Evolutionary conservation across 2,329 filamentous ascomycete genomes (phyloP), one percentile per base, ranked within the genome.

Genomic region (Trichoderma simmonsii): DNA sequence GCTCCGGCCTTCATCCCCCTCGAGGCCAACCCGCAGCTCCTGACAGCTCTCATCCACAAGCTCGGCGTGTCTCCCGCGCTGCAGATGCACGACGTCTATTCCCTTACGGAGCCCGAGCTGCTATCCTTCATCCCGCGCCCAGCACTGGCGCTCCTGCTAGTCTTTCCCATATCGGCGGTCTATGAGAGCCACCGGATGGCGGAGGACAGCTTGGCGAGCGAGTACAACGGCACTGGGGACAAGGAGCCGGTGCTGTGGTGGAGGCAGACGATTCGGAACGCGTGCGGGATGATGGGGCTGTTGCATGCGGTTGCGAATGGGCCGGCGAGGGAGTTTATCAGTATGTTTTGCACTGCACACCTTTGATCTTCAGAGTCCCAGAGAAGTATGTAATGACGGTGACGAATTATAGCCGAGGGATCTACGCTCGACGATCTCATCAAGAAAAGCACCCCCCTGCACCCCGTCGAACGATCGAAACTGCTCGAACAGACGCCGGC

Each of bases 191-290:
- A 91, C 79, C 92, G 95, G 36, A 81, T 88, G 71, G 85, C 89
- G 57, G 95, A 97, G 84, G 95, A 98, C 82, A 84, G 84, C 65
- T 80, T 86, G 26, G 84, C 85, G 56, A 75, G 83, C 2, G 88
- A 90, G 51, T 97, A 97, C 83, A 79, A 81, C 0, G 92, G 91
- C 57, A 86, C 85, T 21, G 94, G 94, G 1, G 82, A 87, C 0
- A 79, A 78, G 0, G 93, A 98, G 79, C 91, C 93, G 6, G 93
- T 98, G 0, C 78, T 97, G 8, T 99, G 95, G 96, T 98, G 95
- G 86, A 92, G 90, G 76, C 95, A 98, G 84, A 98, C 95, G 0
- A 98, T 98, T 77, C 89, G 92, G 73, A 97, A 98, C 80, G 94
- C 95, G 0, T 98, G 95, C 81, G 95, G 95, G 0, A 84, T 97